Conservation (phyloP, 108 stramenopile species). For the Cyclostephanos tholiformis region DNA sequence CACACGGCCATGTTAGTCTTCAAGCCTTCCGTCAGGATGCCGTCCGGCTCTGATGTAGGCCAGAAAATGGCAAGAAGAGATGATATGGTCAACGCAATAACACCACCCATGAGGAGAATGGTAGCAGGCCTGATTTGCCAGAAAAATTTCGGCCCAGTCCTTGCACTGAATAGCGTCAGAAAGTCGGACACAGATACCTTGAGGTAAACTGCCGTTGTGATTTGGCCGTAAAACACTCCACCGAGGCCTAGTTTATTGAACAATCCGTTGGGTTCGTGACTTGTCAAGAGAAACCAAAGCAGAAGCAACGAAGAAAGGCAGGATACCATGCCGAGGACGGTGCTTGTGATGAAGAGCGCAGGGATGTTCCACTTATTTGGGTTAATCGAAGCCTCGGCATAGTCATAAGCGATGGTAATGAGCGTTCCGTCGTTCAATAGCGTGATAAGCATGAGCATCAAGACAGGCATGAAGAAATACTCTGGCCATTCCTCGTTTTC, state of each 20-base stretch:
- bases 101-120: slow-evolving; percentile 36
- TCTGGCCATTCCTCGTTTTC: slow-evolving; percentile 47
- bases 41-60: slow-evolving; percentile 42
- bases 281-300: slow-evolving; percentile 48
- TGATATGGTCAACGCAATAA: slow-evolving; percentile 45
- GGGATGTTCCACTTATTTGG: slow-evolving; percentile 66
- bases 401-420: slow-evolving; percentile 73
- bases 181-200: slow-evolving; percentile 64
- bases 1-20: slow-evolving; percentile 48
- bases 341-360: slow-evolving; percentile 47
- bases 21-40: slow-evolving; percentile 49
- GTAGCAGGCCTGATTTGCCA: slow-evolving; percentile 49
- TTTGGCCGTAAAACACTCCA: slow-evolving; percentile 56
- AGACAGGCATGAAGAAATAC: slow-evolving; percentile 75
- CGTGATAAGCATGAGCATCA: slow-evolving; percentile 77
- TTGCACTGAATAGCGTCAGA: slow-evolving; percentile 58
- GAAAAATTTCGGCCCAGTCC: slow-evolving; percentile 44
- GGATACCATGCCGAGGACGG: slow-evolving; percentile 51
- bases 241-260: slow-evolving; percentile 43
- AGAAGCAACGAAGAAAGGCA: slow-evolving; percentile 54
- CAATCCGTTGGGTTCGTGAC: slow-evolving; percentile 46
- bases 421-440: slow-evolving; percentile 78
- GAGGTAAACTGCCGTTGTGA: slow-evolving; percentile 57
- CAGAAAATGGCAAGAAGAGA: slow-evolving; percentile 52
- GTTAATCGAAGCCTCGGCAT: slow-evolving; percentile 50